Evolutionary conservation across 2,329 filamentous ascomycete species (phyloP).

Genomic region (Aspergillus melleus): DNA sequence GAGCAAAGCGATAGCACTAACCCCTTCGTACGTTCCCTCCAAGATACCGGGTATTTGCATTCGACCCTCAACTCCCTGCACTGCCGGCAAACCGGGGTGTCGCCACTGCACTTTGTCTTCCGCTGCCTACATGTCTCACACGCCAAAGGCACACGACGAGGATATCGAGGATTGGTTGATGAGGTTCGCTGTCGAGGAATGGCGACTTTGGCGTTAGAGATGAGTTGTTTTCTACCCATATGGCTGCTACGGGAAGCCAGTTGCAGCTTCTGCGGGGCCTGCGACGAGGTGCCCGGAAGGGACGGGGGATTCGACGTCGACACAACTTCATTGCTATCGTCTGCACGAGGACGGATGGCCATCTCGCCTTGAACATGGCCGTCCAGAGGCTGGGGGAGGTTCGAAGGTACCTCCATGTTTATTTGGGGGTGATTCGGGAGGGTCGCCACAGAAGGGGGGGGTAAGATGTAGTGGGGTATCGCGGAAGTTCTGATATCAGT

Average conservation of each 20-base stretch:
- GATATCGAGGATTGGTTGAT: conserved; percentile 16
- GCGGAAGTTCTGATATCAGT: background rate
- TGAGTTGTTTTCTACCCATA: conserved; percentile 15
- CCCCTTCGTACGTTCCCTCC: conserved; percentile 40
- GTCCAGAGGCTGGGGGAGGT: conserved; percentile 10
- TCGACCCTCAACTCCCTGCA: conserved; percentile 39
- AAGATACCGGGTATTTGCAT: conserved; percentile 42
- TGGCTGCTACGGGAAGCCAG: conserved; percentile 8
- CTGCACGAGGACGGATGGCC: conserved; percentile 9
- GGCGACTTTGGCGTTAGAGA: conserved; percentile 28
- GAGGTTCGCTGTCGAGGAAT: conserved; percentile 29
- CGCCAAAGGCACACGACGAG: conserved; percentile 36
- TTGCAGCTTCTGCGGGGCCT: conserved; percentile 3
- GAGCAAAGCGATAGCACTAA: conserved; percentile 17
- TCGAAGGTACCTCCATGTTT: conserved; percentile 15
- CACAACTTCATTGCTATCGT: conserved; percentile 9
- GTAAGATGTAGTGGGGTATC: background rate
- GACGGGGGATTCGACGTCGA: conserved; percentile 13
- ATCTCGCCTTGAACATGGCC: conserved; percentile 8
- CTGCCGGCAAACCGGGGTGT: conserved; percentile 42
- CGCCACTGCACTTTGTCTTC: conserved; percentile 48
- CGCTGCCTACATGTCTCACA: conserved; percentile 44
- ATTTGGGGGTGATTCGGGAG: background rate
- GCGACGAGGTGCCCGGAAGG: conserved; percentile 1
- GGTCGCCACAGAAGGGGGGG: background rate